Evolutionary conservation across 2,329 filamentous ascomycete species (phyloP), one percentile per base, ranked within the genome.

Genomic region (Amphichorda felina): DNA sequence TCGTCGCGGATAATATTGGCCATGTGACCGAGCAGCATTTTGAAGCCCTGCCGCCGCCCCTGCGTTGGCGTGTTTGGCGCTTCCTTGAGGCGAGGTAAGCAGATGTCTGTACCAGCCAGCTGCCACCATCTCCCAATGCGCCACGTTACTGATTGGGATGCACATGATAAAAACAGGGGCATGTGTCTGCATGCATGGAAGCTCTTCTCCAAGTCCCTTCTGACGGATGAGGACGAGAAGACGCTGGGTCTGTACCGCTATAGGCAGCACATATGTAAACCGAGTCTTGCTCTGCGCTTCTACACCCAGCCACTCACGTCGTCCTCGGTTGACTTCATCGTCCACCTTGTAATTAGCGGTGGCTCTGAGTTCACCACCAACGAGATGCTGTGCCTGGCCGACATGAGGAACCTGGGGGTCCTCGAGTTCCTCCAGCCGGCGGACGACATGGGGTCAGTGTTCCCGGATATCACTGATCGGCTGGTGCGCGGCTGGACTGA

Each of bases 401-500:
- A 55, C 4, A 51, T 70, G 42, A 56, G 51, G 19, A 71, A 70
- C 34, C 57, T 71, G 4, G 66, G 59, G 8, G 55, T 64, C 3
- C 54, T 71, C 10, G 64, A 70, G 45, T 53, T 71, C 16, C 51
- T 66, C 11, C 56, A 65, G 39, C 58, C 59, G 2, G 42, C 46
- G 2, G 53, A 56, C 21, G 10, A 6, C 6, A 24, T 24, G 21
- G 21, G 10, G 21, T 24, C 21, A 10, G 22, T 14, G 18, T 61
- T 61, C 22, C 60, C 60, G 6, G 48, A 51, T 3, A 44, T 70
- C 5, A 64, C 44, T 27, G 66, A 72, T 41, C 53, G 62, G 6
- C 50, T 72, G 3, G 37, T 72, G 15, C 54, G 59, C 24, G 60
- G 59, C 16, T 72, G 67, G 66, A 55, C 59, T 1, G 53, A 59